Evolutionary conservation across 169 alveolate species (phyloP).

Genomic region (Plasmodium yoelii): DNA sequence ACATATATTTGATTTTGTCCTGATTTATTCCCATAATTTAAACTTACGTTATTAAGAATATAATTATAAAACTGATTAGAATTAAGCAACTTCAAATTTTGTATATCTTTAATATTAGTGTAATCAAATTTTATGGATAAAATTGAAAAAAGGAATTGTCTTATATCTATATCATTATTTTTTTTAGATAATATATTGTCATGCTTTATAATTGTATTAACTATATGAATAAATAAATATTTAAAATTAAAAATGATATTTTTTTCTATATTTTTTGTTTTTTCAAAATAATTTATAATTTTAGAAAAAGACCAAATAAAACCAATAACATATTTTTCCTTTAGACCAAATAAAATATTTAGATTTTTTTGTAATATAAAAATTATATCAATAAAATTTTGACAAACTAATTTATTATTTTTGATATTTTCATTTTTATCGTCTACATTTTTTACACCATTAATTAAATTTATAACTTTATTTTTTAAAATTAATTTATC

Average conservation of each 20-base stretch:
- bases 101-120: not conserved
- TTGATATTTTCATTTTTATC: not conserved
- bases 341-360: conserved; percentile 5
- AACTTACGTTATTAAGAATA: no score
- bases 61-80: no score
- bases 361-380: conserved; percentile 4
- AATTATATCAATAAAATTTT: conserved; percentile 5
- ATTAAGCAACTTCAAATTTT: not conserved
- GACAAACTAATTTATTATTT: not conserved
- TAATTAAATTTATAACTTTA: conserved; percentile 13
- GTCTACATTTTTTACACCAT: conserved; percentile 1
- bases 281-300: conserved; percentile 19
- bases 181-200: not conserved
- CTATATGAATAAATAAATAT: conserved; percentile 15
- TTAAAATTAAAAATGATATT: conserved; percentile 7
- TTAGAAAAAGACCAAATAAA: conserved; percentile 44
- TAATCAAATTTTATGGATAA: conserved; percentile 11
- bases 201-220: conserved; percentile 6
- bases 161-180: not conserved
- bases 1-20: no score
- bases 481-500: not conserved
- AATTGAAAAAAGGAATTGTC: conserved; percentile 38
- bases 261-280: not conserved
- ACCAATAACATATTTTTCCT: conserved; percentile 49
- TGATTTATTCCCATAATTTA: no score